These are phyloP conservation scores for Dryadomyces quercus-mongolicae DNA, from an alignment of 2,329 filamentous ascomycete genomes.

Conservation along the genomic window DNA sequence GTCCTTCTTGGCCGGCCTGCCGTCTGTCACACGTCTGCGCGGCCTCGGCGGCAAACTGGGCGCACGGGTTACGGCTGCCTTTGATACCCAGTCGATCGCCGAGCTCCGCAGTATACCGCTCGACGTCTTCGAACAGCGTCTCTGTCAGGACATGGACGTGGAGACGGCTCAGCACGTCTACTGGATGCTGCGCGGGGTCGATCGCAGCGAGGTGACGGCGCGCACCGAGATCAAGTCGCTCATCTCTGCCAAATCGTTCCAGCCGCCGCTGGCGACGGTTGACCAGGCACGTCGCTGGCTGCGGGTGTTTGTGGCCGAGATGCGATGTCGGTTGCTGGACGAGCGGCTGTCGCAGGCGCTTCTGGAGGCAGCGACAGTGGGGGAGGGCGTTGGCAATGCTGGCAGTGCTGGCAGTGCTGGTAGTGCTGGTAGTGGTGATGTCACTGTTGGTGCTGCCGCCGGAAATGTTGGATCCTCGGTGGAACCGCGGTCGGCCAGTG, in stretches of 20 bases:
- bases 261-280: conserved; percentile 64
- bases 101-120: conserved; percentile 63
- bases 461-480: too few relatives aligned
- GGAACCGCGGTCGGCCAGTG: not conserved
- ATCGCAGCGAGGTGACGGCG: conserved; percentile 78
- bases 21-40: conserved; percentile 90
- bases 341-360: conserved; percentile 42
- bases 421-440: not conserved
- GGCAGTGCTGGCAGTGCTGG: not conserved
- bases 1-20: conserved; percentile 71
- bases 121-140: conserved; percentile 62
- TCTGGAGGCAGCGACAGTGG: conserved; percentile 23
- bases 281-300: conserved; percentile 81
- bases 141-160: conserved; percentile 45
- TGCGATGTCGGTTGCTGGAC: conserved; percentile 78
- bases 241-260: conserved; percentile 92
- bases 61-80: conserved; percentile 69
- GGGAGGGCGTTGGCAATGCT: not conserved
- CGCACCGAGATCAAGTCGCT: conserved; percentile 94
- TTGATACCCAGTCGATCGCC: conserved; percentile 66
- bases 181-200: conserved; percentile 72
- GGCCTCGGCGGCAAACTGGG: conserved; percentile 94
- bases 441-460: not conserved
- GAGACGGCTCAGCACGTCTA: conserved; percentile 72
- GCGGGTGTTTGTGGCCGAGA: conserved; percentile 82